Percentiles rank a stretch among this genome's conserved stretches.
Conservation (phyloP, 257 asterid genomes). For the Mitragyna speciosa region DNA sequence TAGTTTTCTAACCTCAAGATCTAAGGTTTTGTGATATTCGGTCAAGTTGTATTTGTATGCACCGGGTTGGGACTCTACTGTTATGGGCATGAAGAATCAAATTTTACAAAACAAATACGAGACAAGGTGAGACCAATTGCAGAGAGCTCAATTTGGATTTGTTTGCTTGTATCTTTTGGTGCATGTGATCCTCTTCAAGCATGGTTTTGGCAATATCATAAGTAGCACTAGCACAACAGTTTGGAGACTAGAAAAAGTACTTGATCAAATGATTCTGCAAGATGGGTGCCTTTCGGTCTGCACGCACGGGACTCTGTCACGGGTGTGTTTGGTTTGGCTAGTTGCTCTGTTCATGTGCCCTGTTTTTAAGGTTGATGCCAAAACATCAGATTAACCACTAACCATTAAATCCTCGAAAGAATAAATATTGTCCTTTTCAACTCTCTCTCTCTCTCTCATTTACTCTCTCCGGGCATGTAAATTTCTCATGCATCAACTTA, state of each 20-base stretch:
- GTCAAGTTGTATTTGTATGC: neutral
- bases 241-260: neutral
- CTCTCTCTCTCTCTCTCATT: neutral
- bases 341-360: slow-evolving; percentile 1
- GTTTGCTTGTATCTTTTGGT: slow-evolving; percentile 9
- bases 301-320: slow-evolving; percentile 29
- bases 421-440: neutral
- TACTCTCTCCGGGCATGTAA: neutral
- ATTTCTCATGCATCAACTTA: neutral
- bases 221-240: neutral
- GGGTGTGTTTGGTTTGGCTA: slow-evolving; percentile 13
- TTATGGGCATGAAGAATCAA: neutral
- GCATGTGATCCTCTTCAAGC: slow-evolving; percentile 21
- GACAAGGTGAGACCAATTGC: slow-evolving; percentile 7
- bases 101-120: neutral
- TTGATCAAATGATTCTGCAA: slow-evolving; percentile 20
- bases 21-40: neutral
- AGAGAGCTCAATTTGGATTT: neutral
- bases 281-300: slow-evolving; percentile 33
- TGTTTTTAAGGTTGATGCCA: slow-evolving; percentile 20
- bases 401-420: neutral
- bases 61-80: neutral
- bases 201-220: slow-evolving; percentile 14
- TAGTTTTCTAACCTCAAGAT: neutral
- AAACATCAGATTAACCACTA: neutral